Base-by-base conservation (phyloP, 2,329 filamentous ascomycete species). In the Leptographium wingfieldii region DNA sequence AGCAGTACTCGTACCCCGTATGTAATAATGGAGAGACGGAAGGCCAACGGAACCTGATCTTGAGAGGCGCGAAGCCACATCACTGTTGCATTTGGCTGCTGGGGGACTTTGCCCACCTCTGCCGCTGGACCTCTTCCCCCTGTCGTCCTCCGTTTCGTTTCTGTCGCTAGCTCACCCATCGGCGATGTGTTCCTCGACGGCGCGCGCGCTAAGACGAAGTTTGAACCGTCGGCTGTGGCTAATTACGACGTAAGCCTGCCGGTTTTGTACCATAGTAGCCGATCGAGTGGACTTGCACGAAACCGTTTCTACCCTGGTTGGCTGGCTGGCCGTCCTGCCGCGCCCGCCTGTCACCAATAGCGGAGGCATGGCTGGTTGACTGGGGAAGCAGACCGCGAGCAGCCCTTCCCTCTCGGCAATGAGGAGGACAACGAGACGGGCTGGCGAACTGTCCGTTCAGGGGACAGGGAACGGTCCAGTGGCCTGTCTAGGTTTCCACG, bases 141-240 rank as follows among this genome's bases (percentile, higher is more conserved):
- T 22, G 46, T 22, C 16, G 46, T 9, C n/a, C 46, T 49, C 46
- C 25, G 46, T 22, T 49, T 53, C 29, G 14, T 22, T 55, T 9
- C n/a, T 35, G 52, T 56, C 33, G 33, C 54, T 55, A 55, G 54
- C 22, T 55, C 54, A 22, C 38, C 54, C 35, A 55, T 40, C 54
- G 54, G 54, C 54, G 54, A 55, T 55, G 54, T 33, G 54, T 55
- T 25, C 54, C 54, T 55, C 33, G 53, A 55, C 53, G 53, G 53
- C 53, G 51, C 19, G 52, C 19, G 54, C 54, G 54, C 54, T 55
- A 55, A 27, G 14, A 22, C 22, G 53, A 43, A 12, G 2, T 43
- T 43, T 40, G 52, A 9, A 25, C 52, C 52, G 19, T 55, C 52
- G 29, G 31, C 29, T 55, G 16, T 54, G 51, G 51, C 51, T 53